Conservation (phyloP, 2,329 filamentous ascomycete genomes). For the Aspergillus quadrilineatus region DNA sequence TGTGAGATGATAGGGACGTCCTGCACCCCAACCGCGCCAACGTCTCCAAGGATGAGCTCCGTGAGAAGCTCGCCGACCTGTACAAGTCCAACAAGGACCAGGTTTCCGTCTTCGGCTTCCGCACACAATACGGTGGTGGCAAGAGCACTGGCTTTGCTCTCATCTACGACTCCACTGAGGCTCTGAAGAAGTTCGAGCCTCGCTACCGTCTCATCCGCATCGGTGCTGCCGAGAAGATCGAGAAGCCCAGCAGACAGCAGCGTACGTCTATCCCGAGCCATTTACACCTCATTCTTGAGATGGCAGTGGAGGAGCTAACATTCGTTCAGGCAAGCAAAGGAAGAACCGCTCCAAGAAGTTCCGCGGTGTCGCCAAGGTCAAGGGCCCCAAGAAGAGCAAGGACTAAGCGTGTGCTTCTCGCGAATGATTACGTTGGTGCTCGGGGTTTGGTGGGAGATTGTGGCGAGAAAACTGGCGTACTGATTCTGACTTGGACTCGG, state of each 20-base stretch:
- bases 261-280: constrained; percentile 65
- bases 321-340: constrained; percentile 89
- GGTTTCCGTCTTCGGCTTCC: constrained; percentile 96
- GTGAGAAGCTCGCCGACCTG: constrained; percentile 85
- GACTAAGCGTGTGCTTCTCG: constrained; percentile 59
- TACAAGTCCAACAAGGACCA: constrained; percentile 99
- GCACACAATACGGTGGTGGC: constrained; percentile 98
- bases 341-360: constrained; percentile 99
- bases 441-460: constrained; percentile 22
- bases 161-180: constrained; percentile 96
- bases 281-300: neutral
- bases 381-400: constrained; percentile 91
- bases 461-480: constrained; percentile 9
- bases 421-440: constrained; percentile 30
- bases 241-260: constrained; percentile 98
- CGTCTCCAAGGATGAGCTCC: constrained; percentile 99
- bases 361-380: constrained; percentile 96
- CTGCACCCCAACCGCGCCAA: constrained; percentile 98
- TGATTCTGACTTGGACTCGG: constrained; percentile 10
- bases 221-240: constrained; percentile 87
- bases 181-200: constrained; percentile 99
- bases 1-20: constrained; percentile 71
- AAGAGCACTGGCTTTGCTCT: constrained; percentile 99
- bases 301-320: neutral
- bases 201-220: constrained; percentile 95